Percentiles rank a stretch among this genome's conserved stretches.
Conservation (phyloP, 2,329 filamentous ascomycete species). For the Nannizziopsis arthrosporioides region DNA sequence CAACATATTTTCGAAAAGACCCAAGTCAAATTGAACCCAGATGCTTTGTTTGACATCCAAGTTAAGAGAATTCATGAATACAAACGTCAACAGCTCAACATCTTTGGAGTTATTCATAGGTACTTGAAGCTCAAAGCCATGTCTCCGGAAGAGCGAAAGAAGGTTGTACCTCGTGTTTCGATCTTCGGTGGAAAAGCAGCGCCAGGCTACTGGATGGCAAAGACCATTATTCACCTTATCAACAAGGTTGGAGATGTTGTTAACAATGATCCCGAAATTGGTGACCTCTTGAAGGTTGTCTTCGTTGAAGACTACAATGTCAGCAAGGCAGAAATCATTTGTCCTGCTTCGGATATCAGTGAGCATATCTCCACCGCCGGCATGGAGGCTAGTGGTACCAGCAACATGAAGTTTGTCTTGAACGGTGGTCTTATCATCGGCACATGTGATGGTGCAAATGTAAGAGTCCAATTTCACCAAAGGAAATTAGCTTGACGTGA, state of each 20-base stretch:
- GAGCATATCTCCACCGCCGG: slow-evolving; percentile 98
- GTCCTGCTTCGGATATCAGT: slow-evolving; percentile 86
- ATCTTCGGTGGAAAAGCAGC: slow-evolving; percentile 98
- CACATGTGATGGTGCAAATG: slow-evolving; percentile 94
- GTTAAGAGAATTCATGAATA: slow-evolving; percentile 99
- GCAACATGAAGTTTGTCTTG: slow-evolving; percentile 99
- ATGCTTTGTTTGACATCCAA: slow-evolving; percentile 87
- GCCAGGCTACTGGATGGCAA: slow-evolving; percentile 99
- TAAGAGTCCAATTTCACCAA: slow-evolving; percentile 40
- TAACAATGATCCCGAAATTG: slow-evolving; percentile 84
- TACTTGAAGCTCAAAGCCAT: slow-evolving; percentile 83
- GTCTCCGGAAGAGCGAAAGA: slow-evolving; percentile 72
- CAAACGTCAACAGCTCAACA: slow-evolving; percentile 97
- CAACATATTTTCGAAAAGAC: slow-evolving; percentile 78
- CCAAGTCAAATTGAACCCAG: slow-evolving; percentile 71
- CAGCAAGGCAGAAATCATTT: slow-evolving; percentile 96
- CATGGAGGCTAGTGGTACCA: slow-evolving; percentile 77
- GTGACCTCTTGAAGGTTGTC: slow-evolving; percentile 89
- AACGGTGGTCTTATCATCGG: slow-evolving; percentile 96
- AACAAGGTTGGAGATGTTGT: slow-evolving; percentile 83
- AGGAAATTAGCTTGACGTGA: not conserved
- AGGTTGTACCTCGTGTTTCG: slow-evolving; percentile 73
- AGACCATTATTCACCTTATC: slow-evolving; percentile 94
- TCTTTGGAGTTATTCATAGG: slow-evolving; percentile 92
- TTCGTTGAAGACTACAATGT: slow-evolving; percentile 99